Base-by-base conservation (phyloP, 2,329 filamentous ascomycete genomes). In the Hypoxylon sp. region DNA sequence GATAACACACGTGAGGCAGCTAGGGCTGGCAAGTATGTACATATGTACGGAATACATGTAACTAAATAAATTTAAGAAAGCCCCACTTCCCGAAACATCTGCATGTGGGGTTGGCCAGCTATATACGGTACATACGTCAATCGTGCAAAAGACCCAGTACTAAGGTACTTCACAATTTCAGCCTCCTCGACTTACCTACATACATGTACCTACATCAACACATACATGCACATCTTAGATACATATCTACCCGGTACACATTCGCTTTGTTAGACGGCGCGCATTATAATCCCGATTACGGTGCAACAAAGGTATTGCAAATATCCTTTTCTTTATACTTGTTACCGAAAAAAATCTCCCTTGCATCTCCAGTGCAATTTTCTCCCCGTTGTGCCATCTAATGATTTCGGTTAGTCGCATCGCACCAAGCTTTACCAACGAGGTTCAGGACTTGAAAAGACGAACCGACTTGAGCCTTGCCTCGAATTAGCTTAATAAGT, bases 51-150 rank as follows among this genome's bases (percentile, higher is more conserved):
- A n/a, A n/a, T n/a, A n/a, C n/a, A n/a, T n/a, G n/a, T n/a, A n/a
- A n/a, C n/a, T n/a, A n/a, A n/a, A n/a, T n/a, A n/a, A 14, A 23
- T 53, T 23, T 9, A 45, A 14, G 41, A 51, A 36, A 23, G 19
- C 21, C 36, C 60, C 46, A 46, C 36, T 5, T 52, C n/a, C 38
- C 23, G 3, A 38, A 50, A 4, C 25, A 38, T 9, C n/a, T 43
- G 46, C 23, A 51, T 53, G 53, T 36, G 34, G 53, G 52, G 55
- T 59, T 63, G 52, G 53, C 52, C 53, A 63, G 52, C 46, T n/a
- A n/a, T n/a, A n/a, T n/a, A n/a, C 9, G 11, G 30, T 21, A 59
- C 25, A 19, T 30, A 19, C n/a, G n/a, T n/a, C n/a, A n/a, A n/a
- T n/a, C n/a, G n/a, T n/a, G n/a, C n/a, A n/a, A n/a, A n/a, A n/a